A percentile compares a stretch with the other conserved stretches of the same genome.
Evolutionary conservation across 2,329 filamentous ascomycete genomes (phyloP).

Genomic region (Paraconiothyrium sp.): DNA sequence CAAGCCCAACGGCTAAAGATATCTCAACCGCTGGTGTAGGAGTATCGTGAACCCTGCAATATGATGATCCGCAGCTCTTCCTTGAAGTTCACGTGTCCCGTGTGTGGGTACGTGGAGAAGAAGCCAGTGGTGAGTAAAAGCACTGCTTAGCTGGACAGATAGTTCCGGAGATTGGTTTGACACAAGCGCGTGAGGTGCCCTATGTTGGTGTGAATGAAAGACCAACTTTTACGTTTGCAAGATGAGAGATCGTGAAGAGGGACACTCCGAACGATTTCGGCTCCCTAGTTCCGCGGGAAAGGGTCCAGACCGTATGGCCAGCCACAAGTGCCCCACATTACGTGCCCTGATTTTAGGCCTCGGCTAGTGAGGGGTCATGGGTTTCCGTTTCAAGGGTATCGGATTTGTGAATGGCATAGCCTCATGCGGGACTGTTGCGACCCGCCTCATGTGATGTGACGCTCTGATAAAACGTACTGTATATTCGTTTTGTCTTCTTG

Average conservation of each 20-base stretch:
- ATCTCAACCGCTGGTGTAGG: background rate
- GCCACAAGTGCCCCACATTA: conserved; percentile 2
- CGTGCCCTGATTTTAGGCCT: background rate
- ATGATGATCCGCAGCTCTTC: background rate
- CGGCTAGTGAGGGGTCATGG: conserved; percentile 9
- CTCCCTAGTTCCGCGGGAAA: background rate
- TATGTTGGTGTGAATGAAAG: background rate
- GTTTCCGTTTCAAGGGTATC: background rate
- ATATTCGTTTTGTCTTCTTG: background rate
- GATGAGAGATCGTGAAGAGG: background rate
- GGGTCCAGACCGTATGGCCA: background rate
- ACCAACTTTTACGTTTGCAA: background rate
- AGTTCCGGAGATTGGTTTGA: background rate
- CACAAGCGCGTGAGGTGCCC: background rate
- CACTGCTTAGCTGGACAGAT: background rate
- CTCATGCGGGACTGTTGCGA: background rate
- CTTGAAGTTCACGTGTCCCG: background rate
- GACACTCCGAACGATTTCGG: background rate
- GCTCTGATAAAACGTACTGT: background rate
- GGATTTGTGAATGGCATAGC: conserved; percentile 3
- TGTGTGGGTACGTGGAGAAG: background rate
- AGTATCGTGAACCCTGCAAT: background rate
- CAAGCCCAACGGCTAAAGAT: background rate
- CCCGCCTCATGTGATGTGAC: background rate
- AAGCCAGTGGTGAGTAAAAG: background rate